phyloP scores from a whole-genome alignment of 1,284 basidiomycete genomes.

The Earliella scabrosa region DNA sequence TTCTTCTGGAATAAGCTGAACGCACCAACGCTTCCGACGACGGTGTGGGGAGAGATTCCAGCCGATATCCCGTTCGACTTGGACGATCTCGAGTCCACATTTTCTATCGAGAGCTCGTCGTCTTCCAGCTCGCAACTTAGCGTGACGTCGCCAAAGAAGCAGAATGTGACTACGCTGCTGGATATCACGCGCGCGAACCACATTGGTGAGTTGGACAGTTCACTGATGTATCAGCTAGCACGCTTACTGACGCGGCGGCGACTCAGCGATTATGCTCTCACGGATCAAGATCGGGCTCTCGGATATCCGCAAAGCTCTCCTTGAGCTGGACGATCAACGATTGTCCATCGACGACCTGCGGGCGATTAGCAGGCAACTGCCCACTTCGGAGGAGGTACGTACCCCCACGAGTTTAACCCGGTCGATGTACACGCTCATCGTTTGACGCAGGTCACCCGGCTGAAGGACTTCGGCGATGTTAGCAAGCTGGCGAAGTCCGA shows the following conservation, averaged over 20 bases:
- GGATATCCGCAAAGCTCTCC: constrained; percentile 69
- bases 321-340: constrained; percentile 70
- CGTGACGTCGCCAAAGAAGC: constrained; percentile 52
- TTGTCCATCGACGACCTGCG: constrained; percentile 76
- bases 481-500: constrained; percentile 82
- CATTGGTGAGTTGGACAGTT: constrained; percentile 52
- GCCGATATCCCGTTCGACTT: constrained; percentile 54
- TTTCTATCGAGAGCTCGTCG: constrained; percentile 61
- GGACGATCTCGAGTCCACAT: constrained; percentile 76
- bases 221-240: not conserved
- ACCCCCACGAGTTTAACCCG: no score
- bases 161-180: constrained; percentile 70
- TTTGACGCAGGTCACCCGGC: constrained; percentile 54
- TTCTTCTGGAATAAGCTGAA: constrained; percentile 91
- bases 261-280: constrained; percentile 82
- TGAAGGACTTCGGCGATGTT: constrained; percentile 71
- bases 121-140: constrained; percentile 47
- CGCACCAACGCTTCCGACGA: constrained; percentile 46
- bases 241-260: no score
- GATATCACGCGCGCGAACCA: constrained; percentile 87
- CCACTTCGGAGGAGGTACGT: constrained; percentile 75
- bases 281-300: constrained; percentile 68
- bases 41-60: constrained; percentile 75
- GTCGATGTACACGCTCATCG: not conserved
- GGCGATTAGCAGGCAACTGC: constrained; percentile 73